Percentiles rank a stretch among this genome's conserved stretches.
These are phyloP conservation scores for Hypoxylon cercidicola DNA, from an alignment of 495 filamentous ascomycete species.

Conservation along the genomic window DNA sequence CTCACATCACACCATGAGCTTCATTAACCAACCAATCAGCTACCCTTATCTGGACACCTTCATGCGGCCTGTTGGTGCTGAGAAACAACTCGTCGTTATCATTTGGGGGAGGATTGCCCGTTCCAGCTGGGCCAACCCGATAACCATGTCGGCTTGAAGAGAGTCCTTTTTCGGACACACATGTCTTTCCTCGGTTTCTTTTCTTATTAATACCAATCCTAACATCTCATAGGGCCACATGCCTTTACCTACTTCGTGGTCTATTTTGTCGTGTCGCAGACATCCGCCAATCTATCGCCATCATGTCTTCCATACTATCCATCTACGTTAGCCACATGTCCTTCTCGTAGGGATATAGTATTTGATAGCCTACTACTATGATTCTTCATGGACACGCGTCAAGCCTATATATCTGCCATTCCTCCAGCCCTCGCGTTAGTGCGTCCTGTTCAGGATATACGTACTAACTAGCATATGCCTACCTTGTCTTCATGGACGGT, in stretches of 20 bases:
- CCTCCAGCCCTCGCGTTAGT: slow-evolving; percentile 17
- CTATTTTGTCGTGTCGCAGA: slow-evolving; percentile 27
- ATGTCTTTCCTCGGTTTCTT: slow-evolving; percentile 12
- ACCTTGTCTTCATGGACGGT: slow-evolving; percentile 32
- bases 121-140: slow-evolving; percentile 22
- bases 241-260: slow-evolving; percentile 32
- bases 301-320: slow-evolving; percentile 22
- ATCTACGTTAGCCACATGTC: slow-evolving; percentile 32
- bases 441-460: slow-evolving; percentile 13
- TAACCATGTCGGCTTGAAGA: slow-evolving; percentile 6
- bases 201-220: slow-evolving; percentile 29
- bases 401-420: slow-evolving; percentile 20
- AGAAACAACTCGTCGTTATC: slow-evolving; percentile 24
- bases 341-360: slow-evolving; percentile 22
- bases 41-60: slow-evolving; percentile 23
- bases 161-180: slow-evolving; percentile 21
- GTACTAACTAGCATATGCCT: slow-evolving; percentile 3
- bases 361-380: slow-evolving; percentile 24
- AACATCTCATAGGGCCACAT: slow-evolving; percentile 36
- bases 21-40: slow-evolving; percentile 34
- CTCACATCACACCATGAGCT: slow-evolving; percentile 12
- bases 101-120: slow-evolving; percentile 20
- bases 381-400: slow-evolving; percentile 19
- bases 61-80: slow-evolving; percentile 24
- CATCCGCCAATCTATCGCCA: slow-evolving; percentile 25